phyloP scores from a whole-genome alignment of 2,329 filamentous ascomycete species.

The Chrysoporthe cubensis region DNA sequence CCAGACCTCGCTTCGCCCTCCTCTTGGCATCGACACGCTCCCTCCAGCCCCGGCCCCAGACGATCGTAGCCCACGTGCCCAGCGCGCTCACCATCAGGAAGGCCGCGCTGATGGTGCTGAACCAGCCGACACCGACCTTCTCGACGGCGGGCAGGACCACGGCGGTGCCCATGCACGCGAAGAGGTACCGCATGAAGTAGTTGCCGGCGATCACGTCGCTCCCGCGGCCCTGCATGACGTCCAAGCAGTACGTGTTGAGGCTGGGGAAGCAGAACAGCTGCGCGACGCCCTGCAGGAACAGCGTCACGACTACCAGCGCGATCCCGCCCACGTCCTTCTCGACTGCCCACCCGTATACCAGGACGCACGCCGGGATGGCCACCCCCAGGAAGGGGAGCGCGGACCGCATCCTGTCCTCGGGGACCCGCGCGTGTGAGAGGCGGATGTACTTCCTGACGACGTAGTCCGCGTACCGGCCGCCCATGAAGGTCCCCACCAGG shows the following conservation, averaged over 20 bases:
- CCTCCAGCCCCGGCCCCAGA: slow-evolving; percentile 56
- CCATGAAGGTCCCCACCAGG: slow-evolving; percentile 66
- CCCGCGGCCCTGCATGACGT: slow-evolving; percentile 74
- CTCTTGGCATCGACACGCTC: slow-evolving; percentile 56
- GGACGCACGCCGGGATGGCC: slow-evolving; percentile 66
- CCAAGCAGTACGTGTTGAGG: slow-evolving; percentile 76
- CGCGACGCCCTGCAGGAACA: slow-evolving; percentile 71
- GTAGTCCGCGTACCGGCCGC: slow-evolving; percentile 70
- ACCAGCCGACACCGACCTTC: slow-evolving; percentile 79
- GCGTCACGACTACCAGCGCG: slow-evolving; percentile 62
- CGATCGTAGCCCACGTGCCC: slow-evolving; percentile 51
- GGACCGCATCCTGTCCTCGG: slow-evolving; percentile 71
- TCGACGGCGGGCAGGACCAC: slow-evolving; percentile 76
- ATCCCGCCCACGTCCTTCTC: slow-evolving; percentile 46
- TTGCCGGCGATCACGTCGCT: slow-evolving; percentile 81
- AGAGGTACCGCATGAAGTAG: slow-evolving; percentile 77
- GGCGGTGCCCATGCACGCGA: slow-evolving; percentile 72
- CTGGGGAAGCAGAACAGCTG: slow-evolving; percentile 72
- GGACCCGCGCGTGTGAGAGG: slow-evolving; percentile 58
- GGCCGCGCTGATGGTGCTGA: slow-evolving; percentile 68
- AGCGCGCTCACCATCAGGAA: slow-evolving; percentile 56
- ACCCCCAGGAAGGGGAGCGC: slow-evolving; percentile 62
- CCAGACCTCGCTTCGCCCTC: slow-evolving; percentile 38
- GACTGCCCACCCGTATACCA: slow-evolving; percentile 68
- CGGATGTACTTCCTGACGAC: slow-evolving; percentile 65